phyloP scores from a whole-genome alignment of 192 early-diverging fungal species.

The Podila clonocystis region DNA sequence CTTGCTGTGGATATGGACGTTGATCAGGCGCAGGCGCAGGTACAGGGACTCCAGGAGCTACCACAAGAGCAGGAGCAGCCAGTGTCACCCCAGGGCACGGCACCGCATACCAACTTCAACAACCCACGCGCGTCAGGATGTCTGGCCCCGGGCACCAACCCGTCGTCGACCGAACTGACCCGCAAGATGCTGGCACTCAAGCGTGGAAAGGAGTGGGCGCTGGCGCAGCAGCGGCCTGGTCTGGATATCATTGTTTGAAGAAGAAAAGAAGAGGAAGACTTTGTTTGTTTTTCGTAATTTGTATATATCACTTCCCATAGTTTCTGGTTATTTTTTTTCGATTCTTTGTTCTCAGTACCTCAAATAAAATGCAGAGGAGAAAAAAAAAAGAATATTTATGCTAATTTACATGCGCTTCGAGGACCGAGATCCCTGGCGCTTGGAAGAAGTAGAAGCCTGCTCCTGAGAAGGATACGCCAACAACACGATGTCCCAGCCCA shows the following conservation, averaged over 20 bases:
- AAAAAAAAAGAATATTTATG: background rate
- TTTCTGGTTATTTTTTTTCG: background rate
- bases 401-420: background rate
- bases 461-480: constrained; percentile 34
- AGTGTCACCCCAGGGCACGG: background rate
- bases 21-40: no score
- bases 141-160: background rate
- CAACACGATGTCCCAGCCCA: constrained; percentile 46
- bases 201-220: constrained; percentile 45
- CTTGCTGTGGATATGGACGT: background rate
- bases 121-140: background rate
- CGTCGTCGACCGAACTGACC: constrained; percentile 6
- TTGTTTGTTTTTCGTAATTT: background rate
- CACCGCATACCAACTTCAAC: background rate
- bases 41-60: no score
- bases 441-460: background rate
- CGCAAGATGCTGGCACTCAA: constrained; percentile 40
- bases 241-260: constrained; percentile 33
- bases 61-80: no score
- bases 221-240: constrained; percentile 46
- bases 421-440: background rate
- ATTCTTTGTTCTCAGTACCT: background rate
- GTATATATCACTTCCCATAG: background rate
- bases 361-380: background rate
- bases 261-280: background rate